A percentile compares a stretch with the other conserved stretches of the same genome.
phyloP scores from a whole-genome alignment of 2,329 filamentous ascomycete species.

The Ilyonectria destructans region DNA sequence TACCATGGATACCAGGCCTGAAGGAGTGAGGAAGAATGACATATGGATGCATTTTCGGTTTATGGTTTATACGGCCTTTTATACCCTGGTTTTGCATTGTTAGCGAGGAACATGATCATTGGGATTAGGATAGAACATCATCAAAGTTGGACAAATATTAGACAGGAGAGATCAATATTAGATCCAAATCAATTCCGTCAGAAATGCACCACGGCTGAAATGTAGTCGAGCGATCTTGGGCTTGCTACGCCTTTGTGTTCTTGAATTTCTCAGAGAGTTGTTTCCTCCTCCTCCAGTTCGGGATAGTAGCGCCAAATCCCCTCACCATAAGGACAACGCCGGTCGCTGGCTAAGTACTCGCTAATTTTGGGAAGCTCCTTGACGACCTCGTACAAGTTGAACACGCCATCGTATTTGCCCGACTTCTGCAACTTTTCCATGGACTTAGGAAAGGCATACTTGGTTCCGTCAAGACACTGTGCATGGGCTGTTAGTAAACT shows the following conservation, averaged over 20 bases:
- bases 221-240: too few relatives aligned
- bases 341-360: slow-evolving; percentile 78
- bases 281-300: slow-evolving; percentile 73
- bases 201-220: neutral
- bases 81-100: slow-evolving; percentile 19
- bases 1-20: slow-evolving; percentile 39
- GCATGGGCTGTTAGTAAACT: slow-evolving; percentile 15
- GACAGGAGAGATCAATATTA: neutral
- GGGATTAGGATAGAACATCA: neutral
- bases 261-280: neutral
- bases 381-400: slow-evolving; percentile 76
- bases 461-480: slow-evolving; percentile 70
- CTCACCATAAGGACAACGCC: slow-evolving; percentile 72
- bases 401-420: slow-evolving; percentile 73
- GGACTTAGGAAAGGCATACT: slow-evolving; percentile 81
- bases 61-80: slow-evolving; percentile 1
- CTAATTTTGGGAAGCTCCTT: slow-evolving; percentile 76
- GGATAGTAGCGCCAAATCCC: slow-evolving; percentile 83
- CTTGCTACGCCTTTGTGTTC: neutral
- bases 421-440: slow-evolving; percentile 68
- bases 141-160: neutral
- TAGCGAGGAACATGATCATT: neutral
- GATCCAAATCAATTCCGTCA: neutral
- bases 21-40: neutral
- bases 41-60: neutral